Evolutionary conservation across 208 protist species (phyloP).

Genomic region (Acanthamoeba sp.): DNA sequence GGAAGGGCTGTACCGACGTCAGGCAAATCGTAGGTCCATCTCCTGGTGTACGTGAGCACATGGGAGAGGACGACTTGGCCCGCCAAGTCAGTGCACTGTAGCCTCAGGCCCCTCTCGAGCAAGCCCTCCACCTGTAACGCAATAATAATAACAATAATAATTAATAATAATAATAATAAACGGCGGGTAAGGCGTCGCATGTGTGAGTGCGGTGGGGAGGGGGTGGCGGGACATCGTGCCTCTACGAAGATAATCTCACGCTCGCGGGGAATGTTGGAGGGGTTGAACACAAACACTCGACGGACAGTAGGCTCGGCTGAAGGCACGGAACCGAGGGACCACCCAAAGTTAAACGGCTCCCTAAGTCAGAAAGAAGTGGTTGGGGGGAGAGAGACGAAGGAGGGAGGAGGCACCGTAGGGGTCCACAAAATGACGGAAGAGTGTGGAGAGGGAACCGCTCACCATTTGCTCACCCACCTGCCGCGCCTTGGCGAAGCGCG

Average conservation of each 20-base stretch:
- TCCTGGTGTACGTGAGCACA: neutral
- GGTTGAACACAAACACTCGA: constrained; percentile 45
- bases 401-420: neutral
- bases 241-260: neutral
- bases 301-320: neutral
- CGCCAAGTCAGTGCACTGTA: neutral
- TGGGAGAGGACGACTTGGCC: neutral
- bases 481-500: constrained; percentile 16
- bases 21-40: constrained; percentile 18
- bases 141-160: too few species aligned
- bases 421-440: neutral
- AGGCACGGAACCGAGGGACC: neutral
- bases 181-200: neutral
- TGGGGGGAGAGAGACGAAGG: neutral
- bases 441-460: neutral
- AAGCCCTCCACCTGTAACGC: neutral
- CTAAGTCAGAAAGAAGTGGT: neutral
- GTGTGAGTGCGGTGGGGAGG: neutral
- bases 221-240: neutral
- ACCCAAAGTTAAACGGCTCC: too few species aligned
- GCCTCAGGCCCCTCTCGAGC: neutral
- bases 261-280: neutral
- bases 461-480: constrained; percentile 48
- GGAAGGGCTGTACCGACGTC: neutral
- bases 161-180: too few species aligned